A percentile compares a stretch with the other conserved stretches of the same genome.
Conservation (phyloP, 2,329 filamentous ascomycete genomes). For the Metarhizium brunneum region DNA sequence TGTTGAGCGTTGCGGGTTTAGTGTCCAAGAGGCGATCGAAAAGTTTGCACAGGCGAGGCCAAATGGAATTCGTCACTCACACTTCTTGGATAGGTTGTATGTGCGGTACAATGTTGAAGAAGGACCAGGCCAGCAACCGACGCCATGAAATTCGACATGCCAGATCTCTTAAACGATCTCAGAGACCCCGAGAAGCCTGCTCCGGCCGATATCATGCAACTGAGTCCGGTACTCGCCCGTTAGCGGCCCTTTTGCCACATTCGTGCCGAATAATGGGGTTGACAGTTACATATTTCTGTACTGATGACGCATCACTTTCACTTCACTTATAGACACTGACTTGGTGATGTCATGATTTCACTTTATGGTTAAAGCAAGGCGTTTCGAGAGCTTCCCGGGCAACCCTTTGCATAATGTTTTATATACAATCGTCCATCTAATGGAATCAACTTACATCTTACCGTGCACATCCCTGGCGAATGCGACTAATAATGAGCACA, state of each 20-base stretch:
- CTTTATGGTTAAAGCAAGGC: not conserved
- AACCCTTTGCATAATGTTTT: not conserved
- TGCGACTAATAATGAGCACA: not conserved
- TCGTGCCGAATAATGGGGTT: not conserved
- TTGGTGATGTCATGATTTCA: not conserved
- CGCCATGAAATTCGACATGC: not conserved
- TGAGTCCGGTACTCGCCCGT: not conserved
- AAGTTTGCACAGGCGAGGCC: conserved; percentile 64
- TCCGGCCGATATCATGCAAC: not conserved
- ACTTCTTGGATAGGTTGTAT: conserved; percentile 79
- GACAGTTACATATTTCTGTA: not conserved
- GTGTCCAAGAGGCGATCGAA: conserved; percentile 67
- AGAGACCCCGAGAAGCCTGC: not conserved
- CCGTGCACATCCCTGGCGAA: not conserved
- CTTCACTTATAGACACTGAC: not conserved
- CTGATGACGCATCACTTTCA: not conserved
- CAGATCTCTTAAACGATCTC: not conserved
- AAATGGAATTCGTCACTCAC: conserved; percentile 79
- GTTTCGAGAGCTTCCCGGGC: not conserved
- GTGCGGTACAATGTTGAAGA: conserved; percentile 52
- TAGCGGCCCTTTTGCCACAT: not conserved
- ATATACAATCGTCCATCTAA: not conserved
- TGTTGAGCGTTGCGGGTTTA: conserved; percentile 68
- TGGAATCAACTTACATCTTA: not conserved
- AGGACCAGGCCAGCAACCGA: not conserved